Evolutionary conservation across 495 filamentous ascomycete genomes (phyloP).

Genomic region (Elasticomyces elasticus): DNA sequence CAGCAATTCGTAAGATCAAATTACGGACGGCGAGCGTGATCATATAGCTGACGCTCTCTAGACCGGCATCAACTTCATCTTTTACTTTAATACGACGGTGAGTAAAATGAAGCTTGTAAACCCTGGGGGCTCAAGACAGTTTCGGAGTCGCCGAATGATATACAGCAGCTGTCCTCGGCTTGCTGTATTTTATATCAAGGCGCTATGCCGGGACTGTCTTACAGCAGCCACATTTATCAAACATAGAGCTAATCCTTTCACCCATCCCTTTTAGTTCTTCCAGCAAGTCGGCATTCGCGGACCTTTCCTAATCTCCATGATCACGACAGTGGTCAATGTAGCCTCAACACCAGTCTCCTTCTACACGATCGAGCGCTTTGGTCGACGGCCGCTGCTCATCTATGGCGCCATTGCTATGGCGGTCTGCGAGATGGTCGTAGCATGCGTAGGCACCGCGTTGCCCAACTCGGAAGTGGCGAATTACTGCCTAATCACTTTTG

Average conservation of each 20-base stretch:
- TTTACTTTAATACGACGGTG: slow-evolving; percentile 68
- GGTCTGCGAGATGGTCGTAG: slow-evolving; percentile 77
- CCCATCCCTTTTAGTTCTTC: too few relatives aligned
- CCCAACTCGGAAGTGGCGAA: slow-evolving; percentile 20
- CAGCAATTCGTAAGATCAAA: too few relatives aligned
- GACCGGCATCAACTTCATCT: slow-evolving; percentile 36
- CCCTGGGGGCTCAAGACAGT: too few relatives aligned
- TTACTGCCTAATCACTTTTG: slow-evolving; percentile 31
- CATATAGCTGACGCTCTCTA: too few relatives aligned
- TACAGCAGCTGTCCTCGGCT: too few relatives aligned
- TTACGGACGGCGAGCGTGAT: too few relatives aligned
- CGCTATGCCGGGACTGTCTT: too few relatives aligned
- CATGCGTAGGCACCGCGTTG: slow-evolving; percentile 44
- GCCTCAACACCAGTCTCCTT: slow-evolving; percentile 71
- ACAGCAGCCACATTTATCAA: too few relatives aligned
- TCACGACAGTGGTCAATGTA: slow-evolving; percentile 82
- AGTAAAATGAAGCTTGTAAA: too few relatives aligned
- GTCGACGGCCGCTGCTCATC: slow-evolving; percentile 75
- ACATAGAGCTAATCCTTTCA: too few relatives aligned
- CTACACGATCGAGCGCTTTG: slow-evolving; percentile 69
- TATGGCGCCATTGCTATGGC: slow-evolving; percentile 72
- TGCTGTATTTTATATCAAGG: too few relatives aligned
- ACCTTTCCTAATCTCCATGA: slow-evolving; percentile 68
- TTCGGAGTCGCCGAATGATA: too few relatives aligned
- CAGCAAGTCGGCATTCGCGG: slow-evolving; percentile 59